Conservation (phyloP, 2,329 filamentous ascomycete species). For the Fusarium sp. region DNA sequence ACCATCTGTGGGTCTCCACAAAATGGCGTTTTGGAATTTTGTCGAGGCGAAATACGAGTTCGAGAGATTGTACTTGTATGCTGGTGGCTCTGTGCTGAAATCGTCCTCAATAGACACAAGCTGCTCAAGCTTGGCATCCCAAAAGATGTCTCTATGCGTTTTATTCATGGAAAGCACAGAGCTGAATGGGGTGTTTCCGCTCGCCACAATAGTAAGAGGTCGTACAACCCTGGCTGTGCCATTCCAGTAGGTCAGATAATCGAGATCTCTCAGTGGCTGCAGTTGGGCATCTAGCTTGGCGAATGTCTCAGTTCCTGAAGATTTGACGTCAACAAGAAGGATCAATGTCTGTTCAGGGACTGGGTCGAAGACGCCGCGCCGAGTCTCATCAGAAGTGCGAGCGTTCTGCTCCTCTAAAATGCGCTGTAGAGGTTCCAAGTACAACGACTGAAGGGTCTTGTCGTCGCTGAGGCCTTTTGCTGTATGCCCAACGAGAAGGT, state of each 20-base stretch:
- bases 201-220: conserved; percentile 22
- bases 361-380: conserved; percentile 10
- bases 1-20: background rate
- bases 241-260: conserved; percentile 28
- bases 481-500: conserved; percentile 18
- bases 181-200: conserved; percentile 17
- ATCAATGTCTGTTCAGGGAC: conserved; percentile 12
- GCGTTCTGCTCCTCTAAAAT: conserved; percentile 20
- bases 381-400: background rate
- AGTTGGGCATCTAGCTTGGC: background rate
- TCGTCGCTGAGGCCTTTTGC: background rate
- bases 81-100: conserved; percentile 8
- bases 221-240: conserved; percentile 12
- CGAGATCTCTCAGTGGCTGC: conserved; percentile 12
- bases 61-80: conserved; percentile 14
- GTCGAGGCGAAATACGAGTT: conserved; percentile 31
- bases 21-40: conserved; percentile 17
- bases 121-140: conserved; percentile 28
- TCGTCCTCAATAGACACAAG: conserved; percentile 4
- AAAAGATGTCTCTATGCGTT: conserved; percentile 26
- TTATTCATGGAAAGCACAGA: background rate
- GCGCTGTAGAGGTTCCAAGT: conserved; percentile 17
- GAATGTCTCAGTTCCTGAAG: conserved; percentile 7
- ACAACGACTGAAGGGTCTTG: background rate
- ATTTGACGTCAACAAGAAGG: conserved; percentile 23